Base-by-base conservation (phyloP, 345 rosid species). In the Noccaea bulbosa region DNA sequence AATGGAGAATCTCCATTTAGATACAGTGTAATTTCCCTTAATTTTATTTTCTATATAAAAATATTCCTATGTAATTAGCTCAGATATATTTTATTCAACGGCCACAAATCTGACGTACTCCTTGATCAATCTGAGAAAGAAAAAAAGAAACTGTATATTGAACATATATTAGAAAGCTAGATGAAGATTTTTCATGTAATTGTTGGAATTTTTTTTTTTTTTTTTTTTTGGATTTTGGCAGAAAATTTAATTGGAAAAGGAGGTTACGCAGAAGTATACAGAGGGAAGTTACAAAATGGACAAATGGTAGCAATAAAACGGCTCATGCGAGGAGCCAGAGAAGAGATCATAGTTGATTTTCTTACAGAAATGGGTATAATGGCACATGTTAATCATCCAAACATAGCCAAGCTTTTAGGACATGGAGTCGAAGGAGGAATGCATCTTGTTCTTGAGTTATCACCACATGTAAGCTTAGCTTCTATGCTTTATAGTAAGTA, bases 211-310 rank as follows among this genome's bases (percentile, higher is more conserved):
- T 15, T 27, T 50, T n/a, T n/a, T n/a, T n/a, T n/a, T n/a, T 50
- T 44, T 45, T 11, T 9, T 27, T 27, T 50, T n/a, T 61, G 45
- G 35, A 52, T 61, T 16, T 65, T 41, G 53, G 78, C 60, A 94
- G 99, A 83, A n/a, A 84, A 87, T 81, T 67, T 91, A 39, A 94
- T 91, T 37, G 99, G 97, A 24, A 94, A 89, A 69, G 99, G 99
- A 38, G 99, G 97, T 32, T 91, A 88, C 70, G 95, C 99, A 51
- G 99, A 94, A 69, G 96, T 94, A 37, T 94, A 82, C 79, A 91
- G 80, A 45, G 99, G 95, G 62, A 39, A 69, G 45, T 74, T 89
- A 67, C 65, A 66, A 47, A 79, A 85, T 48, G 93, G 89, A 56
- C 79, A 81, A 71, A 66, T 83, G 32, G 90, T 91, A 24, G 97